These are phyloP conservation scores for Flaveria bidentis DNA, from an alignment of 129 eudicot genomes.

Conservation along the genomic window DNA sequence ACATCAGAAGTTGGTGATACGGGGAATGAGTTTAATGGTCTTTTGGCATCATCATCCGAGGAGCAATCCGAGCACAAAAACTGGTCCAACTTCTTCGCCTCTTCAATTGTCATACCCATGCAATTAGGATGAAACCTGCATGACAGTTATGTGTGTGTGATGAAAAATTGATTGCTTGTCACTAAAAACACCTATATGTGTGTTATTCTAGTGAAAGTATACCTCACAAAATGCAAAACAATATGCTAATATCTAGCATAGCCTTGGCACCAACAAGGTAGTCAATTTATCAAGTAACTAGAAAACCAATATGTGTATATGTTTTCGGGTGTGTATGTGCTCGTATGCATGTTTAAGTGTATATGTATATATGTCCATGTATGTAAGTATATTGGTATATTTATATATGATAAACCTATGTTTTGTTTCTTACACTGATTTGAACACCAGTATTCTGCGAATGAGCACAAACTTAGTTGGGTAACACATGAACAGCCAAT, in stretches of 20 bases:
- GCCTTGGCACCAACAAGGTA: not conserved
- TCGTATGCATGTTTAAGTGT: not conserved
- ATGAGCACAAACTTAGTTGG: not conserved
- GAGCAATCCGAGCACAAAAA: slow-evolving; percentile 73
- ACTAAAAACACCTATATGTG: not conserved
- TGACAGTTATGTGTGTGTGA: not conserved
- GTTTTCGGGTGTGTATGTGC: not conserved
- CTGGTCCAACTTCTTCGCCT: slow-evolving; percentile 72
- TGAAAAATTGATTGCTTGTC: not conserved
- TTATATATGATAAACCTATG: not conserved
- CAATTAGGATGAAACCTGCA: slow-evolving; percentile 91
- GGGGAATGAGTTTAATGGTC: slow-evolving; percentile 52
- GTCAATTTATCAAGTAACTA: not conserved
- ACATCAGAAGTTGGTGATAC: slow-evolving; percentile 46
- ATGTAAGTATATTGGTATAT: not conserved
- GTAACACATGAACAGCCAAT: not conserved
- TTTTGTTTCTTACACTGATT: not conserved
- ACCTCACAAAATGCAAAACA: not conserved
- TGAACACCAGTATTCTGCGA: not conserved
- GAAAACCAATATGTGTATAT: not conserved
- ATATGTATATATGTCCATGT: not conserved
- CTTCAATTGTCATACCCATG: slow-evolving; percentile 85
- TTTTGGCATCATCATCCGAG: slow-evolving; percentile 57
- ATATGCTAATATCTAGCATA: not conserved
- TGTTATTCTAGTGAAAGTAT: not conserved